A percentile compares a stretch with the other conserved stretches of the same genome.
These are phyloP conservation scores for Trichoderma breve DNA, from an alignment of 2,329 filamentous ascomycete species.

Conservation along the genomic window DNA sequence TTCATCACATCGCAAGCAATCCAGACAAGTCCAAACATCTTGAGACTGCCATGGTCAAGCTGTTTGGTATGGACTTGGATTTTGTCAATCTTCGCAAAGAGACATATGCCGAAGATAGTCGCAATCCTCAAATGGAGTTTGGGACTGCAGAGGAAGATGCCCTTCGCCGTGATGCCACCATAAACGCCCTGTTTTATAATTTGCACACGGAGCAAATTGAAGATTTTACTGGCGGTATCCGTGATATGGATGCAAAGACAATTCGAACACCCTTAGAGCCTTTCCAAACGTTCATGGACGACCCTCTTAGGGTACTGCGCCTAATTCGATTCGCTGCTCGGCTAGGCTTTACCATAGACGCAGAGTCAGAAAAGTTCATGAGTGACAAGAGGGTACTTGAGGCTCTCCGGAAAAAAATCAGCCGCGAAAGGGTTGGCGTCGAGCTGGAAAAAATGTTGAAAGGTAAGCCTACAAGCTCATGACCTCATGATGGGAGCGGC, in stretches of 20 bases:
- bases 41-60: constrained; percentile 82
- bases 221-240: constrained; percentile 78
- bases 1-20: constrained; percentile 88
- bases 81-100: constrained; percentile 94
- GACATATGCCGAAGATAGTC: constrained; percentile 82
- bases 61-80: constrained; percentile 86
- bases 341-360: constrained; percentile 75
- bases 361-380: constrained; percentile 70
- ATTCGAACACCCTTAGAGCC: constrained; percentile 87
- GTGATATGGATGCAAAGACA: constrained; percentile 68
- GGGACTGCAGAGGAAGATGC: constrained; percentile 91
- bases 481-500: neutral
- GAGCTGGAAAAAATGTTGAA: constrained; percentile 65
- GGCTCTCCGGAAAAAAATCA: constrained; percentile 84
- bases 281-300: constrained; percentile 89
- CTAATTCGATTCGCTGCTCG: constrained; percentile 88
- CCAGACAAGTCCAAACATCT: constrained; percentile 96
- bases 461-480: neutral
- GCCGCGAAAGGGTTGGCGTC: constrained; percentile 79
- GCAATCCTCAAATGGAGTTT: constrained; percentile 91
- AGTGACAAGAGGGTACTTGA: constrained; percentile 71
- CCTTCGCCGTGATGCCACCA: constrained; percentile 81
- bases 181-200: constrained; percentile 97
- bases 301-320: constrained; percentile 82
- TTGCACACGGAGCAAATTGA: constrained; percentile 75